Conservation (phyloP, 768 basidiomycete species). For the Leccinum boreale region DNA sequence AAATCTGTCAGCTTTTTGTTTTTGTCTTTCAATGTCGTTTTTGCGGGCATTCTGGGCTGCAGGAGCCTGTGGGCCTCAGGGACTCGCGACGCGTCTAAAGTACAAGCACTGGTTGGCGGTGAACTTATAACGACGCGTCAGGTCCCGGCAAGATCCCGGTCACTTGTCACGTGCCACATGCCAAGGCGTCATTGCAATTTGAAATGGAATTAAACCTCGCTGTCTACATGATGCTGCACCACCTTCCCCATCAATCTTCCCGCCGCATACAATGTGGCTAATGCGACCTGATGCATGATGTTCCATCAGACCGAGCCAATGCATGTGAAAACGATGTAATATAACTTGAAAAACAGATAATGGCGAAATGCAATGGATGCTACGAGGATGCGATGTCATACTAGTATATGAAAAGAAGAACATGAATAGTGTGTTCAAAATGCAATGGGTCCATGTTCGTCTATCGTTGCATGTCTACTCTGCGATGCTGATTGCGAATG, state of each 20-base stretch:
- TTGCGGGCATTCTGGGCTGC: conserved; percentile 17
- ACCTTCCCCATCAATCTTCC: neutral
- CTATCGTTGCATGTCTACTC: conserved; percentile 33
- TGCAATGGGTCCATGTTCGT: conserved; percentile 21
- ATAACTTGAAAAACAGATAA: neutral
- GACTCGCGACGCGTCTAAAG: conserved; percentile 1
- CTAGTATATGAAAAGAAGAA: neutral
- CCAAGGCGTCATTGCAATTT: neutral
- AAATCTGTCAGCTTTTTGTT: conserved; percentile 43
- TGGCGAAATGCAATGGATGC: conserved; percentile 6
- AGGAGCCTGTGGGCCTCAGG: neutral
- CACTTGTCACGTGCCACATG: neutral
- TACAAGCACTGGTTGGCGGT: neutral
- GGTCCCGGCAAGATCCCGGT: neutral
- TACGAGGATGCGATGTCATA: conserved; percentile 1
- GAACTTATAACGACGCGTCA: conserved; percentile 7
- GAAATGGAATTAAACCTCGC: neutral
- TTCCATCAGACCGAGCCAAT: neutral
- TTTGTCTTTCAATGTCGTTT: conserved; percentile 12
- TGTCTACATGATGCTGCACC: neutral
- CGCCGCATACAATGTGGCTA: conserved; percentile 1
- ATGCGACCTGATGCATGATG: neutral
- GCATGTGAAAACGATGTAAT: conserved; percentile 8
- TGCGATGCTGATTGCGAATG: conserved; percentile 25
- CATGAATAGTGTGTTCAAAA: conserved; percentile 8